These are phyloP conservation scores for Phytopythium sindhum DNA, from an alignment of 352 stramenopile species.

Conservation along the genomic window DNA sequence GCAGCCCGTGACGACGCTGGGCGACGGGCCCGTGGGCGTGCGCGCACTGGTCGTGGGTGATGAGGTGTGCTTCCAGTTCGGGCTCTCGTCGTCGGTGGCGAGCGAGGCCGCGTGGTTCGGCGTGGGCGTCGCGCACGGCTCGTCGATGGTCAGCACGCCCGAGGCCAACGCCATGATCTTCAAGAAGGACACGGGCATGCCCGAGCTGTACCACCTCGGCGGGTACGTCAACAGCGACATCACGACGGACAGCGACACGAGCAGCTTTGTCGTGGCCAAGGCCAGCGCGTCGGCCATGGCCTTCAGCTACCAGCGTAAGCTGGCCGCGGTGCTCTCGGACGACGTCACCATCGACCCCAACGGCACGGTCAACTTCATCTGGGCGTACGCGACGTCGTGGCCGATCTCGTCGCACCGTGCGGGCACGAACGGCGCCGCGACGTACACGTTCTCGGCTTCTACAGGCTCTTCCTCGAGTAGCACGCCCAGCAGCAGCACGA, in stretches of 20 bases:
- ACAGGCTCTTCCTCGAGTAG: conserved; percentile 10
- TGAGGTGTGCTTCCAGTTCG: conserved; percentile 67
- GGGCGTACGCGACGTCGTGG: conserved; percentile 68
- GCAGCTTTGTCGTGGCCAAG: conserved; percentile 34
- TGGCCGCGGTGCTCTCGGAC: conserved; percentile 38
- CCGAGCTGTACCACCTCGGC: conserved; percentile 45
- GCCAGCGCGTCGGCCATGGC: conserved; percentile 39
- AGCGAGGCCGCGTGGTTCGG: conserved; percentile 53
- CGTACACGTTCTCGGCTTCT: conserved; percentile 42
- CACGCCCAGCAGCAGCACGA: conserved; percentile 16
- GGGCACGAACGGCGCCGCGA: conserved; percentile 49
- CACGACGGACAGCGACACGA: conserved; percentile 35
- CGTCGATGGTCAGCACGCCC: conserved; percentile 68
- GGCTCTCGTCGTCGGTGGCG: conserved; percentile 34
- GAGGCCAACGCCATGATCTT: conserved; percentile 74
- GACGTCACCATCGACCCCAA: conserved; percentile 49
- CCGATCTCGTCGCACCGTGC: conserved; percentile 45
- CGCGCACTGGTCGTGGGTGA: conserved; percentile 52
- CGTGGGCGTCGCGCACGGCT: conserved; percentile 40
- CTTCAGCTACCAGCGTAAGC: conserved; percentile 71
- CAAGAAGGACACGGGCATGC: conserved; percentile 30
- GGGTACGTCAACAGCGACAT: conserved; percentile 48
- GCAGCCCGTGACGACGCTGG: conserved; percentile 38
- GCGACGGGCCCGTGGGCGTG: conserved; percentile 56
- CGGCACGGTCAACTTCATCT: conserved; percentile 47